Percentiles rank a stretch among this genome's conserved stretches.
These are phyloP conservation scores for Daldinia caldariorum DNA, from an alignment of 495 filamentous ascomycete genomes.

Conservation along the genomic window DNA sequence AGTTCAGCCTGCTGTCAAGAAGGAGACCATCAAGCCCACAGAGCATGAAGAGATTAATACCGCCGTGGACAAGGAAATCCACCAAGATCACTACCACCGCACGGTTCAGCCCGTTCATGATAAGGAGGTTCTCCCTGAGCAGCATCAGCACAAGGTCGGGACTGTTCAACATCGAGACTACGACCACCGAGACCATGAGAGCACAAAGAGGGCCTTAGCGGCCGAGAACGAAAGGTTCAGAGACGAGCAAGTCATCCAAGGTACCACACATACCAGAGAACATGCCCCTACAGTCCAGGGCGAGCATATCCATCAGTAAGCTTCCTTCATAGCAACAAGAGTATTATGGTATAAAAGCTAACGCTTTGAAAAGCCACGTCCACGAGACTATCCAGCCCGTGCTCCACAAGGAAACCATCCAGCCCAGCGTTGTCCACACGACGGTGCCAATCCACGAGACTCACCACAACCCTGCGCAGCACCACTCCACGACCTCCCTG, in stretches of 20 bases:
- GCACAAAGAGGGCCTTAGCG: conserved; percentile 55
- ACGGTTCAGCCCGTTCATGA: conserved; percentile 63
- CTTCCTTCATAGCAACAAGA: background rate
- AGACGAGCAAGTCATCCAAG: conserved; percentile 57
- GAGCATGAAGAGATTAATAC: conserved; percentile 65
- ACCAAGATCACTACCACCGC: conserved; percentile 68
- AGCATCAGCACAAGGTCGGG: conserved; percentile 59
- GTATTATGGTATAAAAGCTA: background rate
- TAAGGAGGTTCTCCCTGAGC: conserved; percentile 58
- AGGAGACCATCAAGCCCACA: conserved; percentile 63
- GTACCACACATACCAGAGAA: conserved; percentile 58
- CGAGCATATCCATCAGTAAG: conserved; percentile 69
- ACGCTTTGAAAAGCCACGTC: conserved; percentile 51
- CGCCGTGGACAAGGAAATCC: conserved; percentile 69
- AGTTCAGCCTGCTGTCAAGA: conserved; percentile 66
- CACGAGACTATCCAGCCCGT: conserved; percentile 73
- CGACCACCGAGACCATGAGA: conserved; percentile 62
- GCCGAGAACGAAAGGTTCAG: conserved; percentile 62
- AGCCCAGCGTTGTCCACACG: conserved; percentile 71
- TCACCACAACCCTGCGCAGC: conserved; percentile 68
- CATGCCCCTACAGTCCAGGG: conserved; percentile 61
- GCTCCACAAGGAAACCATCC: conserved; percentile 71
- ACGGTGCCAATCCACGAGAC: conserved; percentile 74
- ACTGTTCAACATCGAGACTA: conserved; percentile 64
- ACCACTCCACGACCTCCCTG: conserved; percentile 66